These are phyloP conservation scores for Chimonanthus salicifolius DNA, from an alignment of 164 flowering plant species.

Conservation along the genomic window DNA sequence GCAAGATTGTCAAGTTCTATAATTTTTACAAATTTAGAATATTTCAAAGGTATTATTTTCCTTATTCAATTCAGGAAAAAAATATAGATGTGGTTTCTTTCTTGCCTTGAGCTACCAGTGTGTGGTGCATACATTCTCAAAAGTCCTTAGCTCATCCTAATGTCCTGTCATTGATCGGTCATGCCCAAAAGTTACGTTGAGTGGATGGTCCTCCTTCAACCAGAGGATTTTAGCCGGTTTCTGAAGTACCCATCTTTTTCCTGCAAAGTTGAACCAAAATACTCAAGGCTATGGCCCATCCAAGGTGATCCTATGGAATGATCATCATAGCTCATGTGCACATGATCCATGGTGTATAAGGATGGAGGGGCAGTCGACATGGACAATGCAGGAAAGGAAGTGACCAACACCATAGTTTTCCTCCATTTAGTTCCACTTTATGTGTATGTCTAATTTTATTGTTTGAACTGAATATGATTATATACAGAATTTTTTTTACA, in stretches of 20 bases:
- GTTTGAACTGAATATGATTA: neutral
- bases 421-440: neutral
- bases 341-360: too few species aligned
- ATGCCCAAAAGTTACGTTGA: neutral
- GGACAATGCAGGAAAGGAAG: neutral
- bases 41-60: neutral
- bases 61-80: neutral
- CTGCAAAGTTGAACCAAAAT: too few species aligned
- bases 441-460: neutral
- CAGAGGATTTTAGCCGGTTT: neutral
- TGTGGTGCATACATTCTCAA: neutral
- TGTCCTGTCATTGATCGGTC: neutral
- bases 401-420: neutral
- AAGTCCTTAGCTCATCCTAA: neutral
- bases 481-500: neutral
- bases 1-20: neutral
- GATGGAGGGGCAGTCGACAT: neutral
- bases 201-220: too few species aligned
- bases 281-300: neutral
- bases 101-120: neutral
- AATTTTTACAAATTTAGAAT: neutral
- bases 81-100: neutral
- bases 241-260: too few species aligned
- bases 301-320: neutral
- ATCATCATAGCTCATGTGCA: too few species aligned